Base-by-base conservation (phyloP, 2,329 filamentous ascomycete species). In the Leptodontidium sp. region DNA sequence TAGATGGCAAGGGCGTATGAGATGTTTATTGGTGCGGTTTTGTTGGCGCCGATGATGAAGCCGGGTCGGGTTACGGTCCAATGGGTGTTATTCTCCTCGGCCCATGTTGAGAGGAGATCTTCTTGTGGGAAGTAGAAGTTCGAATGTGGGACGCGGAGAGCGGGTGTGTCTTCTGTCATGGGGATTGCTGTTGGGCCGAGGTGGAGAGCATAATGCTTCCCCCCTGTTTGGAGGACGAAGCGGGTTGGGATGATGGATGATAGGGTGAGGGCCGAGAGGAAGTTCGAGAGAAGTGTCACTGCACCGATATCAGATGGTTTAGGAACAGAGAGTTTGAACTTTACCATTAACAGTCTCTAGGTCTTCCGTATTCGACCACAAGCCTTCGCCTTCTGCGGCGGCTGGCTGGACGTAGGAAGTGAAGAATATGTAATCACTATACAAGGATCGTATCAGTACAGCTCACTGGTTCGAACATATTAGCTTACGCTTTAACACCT, bases 181-280 rank as follows among this genome's bases (percentile, higher is more conserved):
- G 78, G 77, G 4, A 70, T 64, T 32, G 70, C 70, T 1, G 75
- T 69, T 2, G 75, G 76, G 0, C 76, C 74, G 1, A 77, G 65
- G 49, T 79, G 78, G 4, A 77, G 69, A 21, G 72, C 75, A 49
- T 79, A 79, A 58, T 79, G 71, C 72, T 79, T 79, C 7, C 75
- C 77, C 32, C 77, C 77, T 2, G 78, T 79, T 71, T 79, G 77
- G 14, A 79, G 73, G 17, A 73, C 61, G 61, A 73, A 66, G 32
- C 68, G 67, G 11, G 64, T 69, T 21, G 72, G 72, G 45, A 68
- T 67, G 8, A 72, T 70, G 12, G 38, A 35, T 32, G 66, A 35
- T 12, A 73, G n/a, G n/a, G 59, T n/a, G 17, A 73, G 68, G 2
- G 70, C 70, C 2, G 47, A 24, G 43, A 73, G 67, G 49, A 72